Conservation (phyloP, 2,329 filamentous ascomycete genomes). For the Helminthosporium solani region DNA sequence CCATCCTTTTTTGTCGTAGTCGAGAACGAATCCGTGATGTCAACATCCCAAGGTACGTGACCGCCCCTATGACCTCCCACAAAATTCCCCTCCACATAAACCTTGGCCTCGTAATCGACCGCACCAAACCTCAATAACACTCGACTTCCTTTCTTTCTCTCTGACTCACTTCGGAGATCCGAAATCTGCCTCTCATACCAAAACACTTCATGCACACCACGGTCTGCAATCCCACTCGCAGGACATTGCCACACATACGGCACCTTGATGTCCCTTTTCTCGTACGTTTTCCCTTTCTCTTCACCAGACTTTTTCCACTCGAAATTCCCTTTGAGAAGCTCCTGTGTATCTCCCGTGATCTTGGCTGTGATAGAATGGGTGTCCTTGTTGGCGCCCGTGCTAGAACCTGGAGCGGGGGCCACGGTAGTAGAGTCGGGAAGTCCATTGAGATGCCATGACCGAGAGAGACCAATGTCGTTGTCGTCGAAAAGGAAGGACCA, state of each 20-base stretch:
- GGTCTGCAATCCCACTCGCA: slow-evolving; percentile 63
- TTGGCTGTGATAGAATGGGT: slow-evolving; percentile 47
- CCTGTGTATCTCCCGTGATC: slow-evolving; percentile 53
- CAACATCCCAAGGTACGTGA: slow-evolving; percentile 59
- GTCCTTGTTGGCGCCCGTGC: slow-evolving; percentile 10
- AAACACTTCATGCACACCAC: slow-evolving; percentile 64
- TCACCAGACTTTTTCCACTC: slow-evolving; percentile 30
- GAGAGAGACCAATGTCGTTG: slow-evolving; percentile 56
- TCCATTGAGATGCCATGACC: slow-evolving; percentile 56
- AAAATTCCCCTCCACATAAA: slow-evolving; percentile 57
- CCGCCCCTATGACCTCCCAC: slow-evolving; percentile 60
- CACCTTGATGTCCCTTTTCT: slow-evolving; percentile 59
- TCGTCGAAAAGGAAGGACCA: slow-evolving; percentile 70
- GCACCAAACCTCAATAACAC: slow-evolving; percentile 60
- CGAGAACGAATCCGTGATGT: slow-evolving; percentile 53
- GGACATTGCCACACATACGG: slow-evolving; percentile 67
- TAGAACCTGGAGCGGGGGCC: slow-evolving; percentile 16
- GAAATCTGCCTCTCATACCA: slow-evolving; percentile 62
- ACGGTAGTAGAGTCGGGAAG: slow-evolving; percentile 48
- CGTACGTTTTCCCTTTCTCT: slow-evolving; percentile 33
- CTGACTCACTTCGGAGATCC: slow-evolving; percentile 51
- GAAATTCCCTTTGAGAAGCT: slow-evolving; percentile 49
- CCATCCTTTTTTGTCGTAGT: slow-evolving; percentile 13
- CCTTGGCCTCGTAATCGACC: slow-evolving; percentile 61
- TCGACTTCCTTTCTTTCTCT: slow-evolving; percentile 44